phyloP scores from a whole-genome alignment of 2,329 filamentous ascomycete species.

The Fusarium praegraminearum region DNA sequence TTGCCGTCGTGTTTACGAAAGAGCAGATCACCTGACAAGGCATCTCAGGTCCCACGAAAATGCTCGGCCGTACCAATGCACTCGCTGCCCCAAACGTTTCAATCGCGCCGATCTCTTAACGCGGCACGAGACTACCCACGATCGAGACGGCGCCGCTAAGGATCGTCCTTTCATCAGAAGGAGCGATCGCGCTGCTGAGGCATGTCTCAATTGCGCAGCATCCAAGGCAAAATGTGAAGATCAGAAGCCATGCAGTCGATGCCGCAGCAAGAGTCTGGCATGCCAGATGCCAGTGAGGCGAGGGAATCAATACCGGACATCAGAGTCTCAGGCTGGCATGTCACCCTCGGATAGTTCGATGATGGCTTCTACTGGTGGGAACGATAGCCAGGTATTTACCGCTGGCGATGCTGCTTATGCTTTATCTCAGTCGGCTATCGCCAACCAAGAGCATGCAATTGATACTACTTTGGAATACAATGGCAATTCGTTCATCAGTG shows the following conservation, averaged over 20 bases:
- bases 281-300: constrained; percentile 47
- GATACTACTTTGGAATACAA: constrained; percentile 37
- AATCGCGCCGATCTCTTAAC: constrained; percentile 47
- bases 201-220: constrained; percentile 46
- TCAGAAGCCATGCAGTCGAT: constrained; percentile 47
- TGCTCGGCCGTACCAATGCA: constrained; percentile 47
- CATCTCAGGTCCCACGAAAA: constrained; percentile 47
- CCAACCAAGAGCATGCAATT: constrained; percentile 28
- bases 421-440: constrained; percentile 21
- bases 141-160: constrained; percentile 45
- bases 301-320: constrained; percentile 44
- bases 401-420: constrained; percentile 36
- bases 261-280: constrained; percentile 43
- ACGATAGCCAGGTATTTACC: constrained; percentile 34
- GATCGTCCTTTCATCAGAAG: constrained; percentile 46
- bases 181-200: constrained; percentile 45
- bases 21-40: constrained; percentile 46
- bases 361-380: constrained; percentile 35
- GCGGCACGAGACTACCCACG: constrained; percentile 46
- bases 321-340: constrained; percentile 42
- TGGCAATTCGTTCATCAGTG: constrained; percentile 30
- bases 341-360: constrained; percentile 44
- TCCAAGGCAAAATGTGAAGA: constrained; percentile 48
- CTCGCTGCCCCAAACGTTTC: constrained; percentile 46
- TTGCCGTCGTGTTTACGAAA: constrained; percentile 46